These are phyloP conservation scores for Jaapia argillacea DNA, from an alignment of 768 basidiomycete species.

Conservation along the genomic window DNA sequence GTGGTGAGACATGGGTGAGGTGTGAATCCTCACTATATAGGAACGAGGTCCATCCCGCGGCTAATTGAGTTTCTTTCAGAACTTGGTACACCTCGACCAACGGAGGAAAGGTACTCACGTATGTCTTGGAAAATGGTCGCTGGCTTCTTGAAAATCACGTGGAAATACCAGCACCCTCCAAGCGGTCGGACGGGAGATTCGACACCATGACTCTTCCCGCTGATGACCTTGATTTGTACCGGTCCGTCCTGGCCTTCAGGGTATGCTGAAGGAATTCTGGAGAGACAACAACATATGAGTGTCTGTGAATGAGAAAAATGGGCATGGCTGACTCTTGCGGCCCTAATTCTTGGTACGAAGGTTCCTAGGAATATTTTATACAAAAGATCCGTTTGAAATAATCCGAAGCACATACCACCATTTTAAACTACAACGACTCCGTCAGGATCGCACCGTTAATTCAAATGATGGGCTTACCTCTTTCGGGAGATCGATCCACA, in stretches of 20 bases:
- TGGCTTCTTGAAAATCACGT: conserved; percentile 58
- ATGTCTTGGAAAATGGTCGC: conserved; percentile 69
- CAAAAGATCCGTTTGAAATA: conserved; percentile 3
- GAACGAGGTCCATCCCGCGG: conserved; percentile 85
- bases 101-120: conserved; percentile 34
- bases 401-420: conserved; percentile 35
- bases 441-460: too few species aligned
- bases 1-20: not conserved
- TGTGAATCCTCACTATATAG: conserved; percentile 53
- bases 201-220: conserved; percentile 78
- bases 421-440: conserved; percentile 54
- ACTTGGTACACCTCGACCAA: not conserved
- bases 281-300: conserved; percentile 1
- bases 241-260: conserved; percentile 61
- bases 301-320: not conserved
- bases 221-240: conserved; percentile 73
- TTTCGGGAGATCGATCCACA: conserved; percentile 81
- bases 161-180: conserved; percentile 93
- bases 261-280: conserved; percentile 63
- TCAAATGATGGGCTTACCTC: conserved; percentile 29
- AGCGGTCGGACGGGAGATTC: conserved; percentile 85
- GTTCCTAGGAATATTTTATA: too few species aligned
- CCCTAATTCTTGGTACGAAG: conserved; percentile 75
- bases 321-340: conserved; percentile 39
- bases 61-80: too few species aligned